Evolutionary conservation across 106 monocot genomes (phyloP).

Genomic region (Dioscorea alata): DNA sequence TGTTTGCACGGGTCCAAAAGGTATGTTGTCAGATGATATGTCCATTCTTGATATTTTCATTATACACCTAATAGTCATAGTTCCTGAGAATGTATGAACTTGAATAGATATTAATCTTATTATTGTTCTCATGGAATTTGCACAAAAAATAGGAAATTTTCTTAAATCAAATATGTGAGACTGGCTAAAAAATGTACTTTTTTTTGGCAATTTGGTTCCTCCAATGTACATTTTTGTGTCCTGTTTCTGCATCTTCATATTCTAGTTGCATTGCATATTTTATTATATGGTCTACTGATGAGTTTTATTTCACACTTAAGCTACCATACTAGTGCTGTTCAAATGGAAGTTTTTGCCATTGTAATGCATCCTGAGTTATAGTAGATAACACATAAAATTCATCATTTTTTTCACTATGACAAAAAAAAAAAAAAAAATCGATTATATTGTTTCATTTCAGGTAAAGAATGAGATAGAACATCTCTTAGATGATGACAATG

Average conservation of each 20-base stretch:
- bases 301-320: neutral
- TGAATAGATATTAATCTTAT: neutral
- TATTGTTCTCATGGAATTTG: neutral
- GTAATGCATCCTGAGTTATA: neutral
- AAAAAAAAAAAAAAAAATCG: neutral
- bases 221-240: no score
- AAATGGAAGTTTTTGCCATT: neutral
- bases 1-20: conserved; percentile 7
- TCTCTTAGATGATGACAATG: conserved; percentile 84
- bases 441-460: conserved; percentile 15
- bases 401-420: neutral
- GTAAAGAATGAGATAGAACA: conserved; percentile 96
- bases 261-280: neutral
- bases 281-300: neutral
- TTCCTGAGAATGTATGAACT: neutral
- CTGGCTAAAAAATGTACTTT: no score
- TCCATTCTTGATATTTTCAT: neutral
- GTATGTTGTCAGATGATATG: neutral
- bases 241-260: no score
- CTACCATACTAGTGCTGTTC: neutral
- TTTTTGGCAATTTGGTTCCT: no score
- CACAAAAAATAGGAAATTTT: neutral
- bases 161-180: neutral
- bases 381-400: neutral
- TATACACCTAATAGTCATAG: neutral